Evolutionary conservation across 495 filamentous ascomycete species (phyloP).

Genomic region (Trichoderma orchidacearum): DNA sequence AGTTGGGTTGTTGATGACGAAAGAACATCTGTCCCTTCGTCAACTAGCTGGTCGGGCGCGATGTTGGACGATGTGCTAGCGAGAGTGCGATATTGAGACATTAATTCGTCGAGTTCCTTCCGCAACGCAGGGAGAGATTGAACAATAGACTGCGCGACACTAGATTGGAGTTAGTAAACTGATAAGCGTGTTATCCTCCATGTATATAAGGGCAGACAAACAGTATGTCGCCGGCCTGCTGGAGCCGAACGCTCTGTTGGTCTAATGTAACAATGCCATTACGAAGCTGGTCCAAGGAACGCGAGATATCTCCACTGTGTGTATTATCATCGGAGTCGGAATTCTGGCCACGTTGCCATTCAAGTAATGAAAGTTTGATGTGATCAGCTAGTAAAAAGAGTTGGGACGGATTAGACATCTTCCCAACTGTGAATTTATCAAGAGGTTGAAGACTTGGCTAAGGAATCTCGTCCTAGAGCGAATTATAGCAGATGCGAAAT

Average conservation of each 20-base stretch:
- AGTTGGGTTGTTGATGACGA: slow-evolving; percentile 18
- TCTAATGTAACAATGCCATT: slow-evolving; percentile 70
- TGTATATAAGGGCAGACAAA: slow-evolving; percentile 15
- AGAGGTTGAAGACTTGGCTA: too few relatives aligned
- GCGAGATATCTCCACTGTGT: slow-evolving; percentile 80
- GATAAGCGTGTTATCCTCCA: background rate
- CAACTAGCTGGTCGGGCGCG: slow-evolving; percentile 28
- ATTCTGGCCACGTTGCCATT: slow-evolving; percentile 79
- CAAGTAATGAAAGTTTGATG: slow-evolving; percentile 67
- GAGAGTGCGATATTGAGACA: slow-evolving; percentile 47
- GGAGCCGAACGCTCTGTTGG: slow-evolving; percentile 46
- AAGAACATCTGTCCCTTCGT: slow-evolving; percentile 17
- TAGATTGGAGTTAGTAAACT: slow-evolving; percentile 6
- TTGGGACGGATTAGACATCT: slow-evolving; percentile 45
- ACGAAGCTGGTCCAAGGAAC: slow-evolving; percentile 72
- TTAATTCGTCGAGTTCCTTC: slow-evolving; percentile 45
- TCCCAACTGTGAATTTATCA: background rate
- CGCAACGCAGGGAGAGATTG: slow-evolving; percentile 37
- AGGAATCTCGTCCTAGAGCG: too few relatives aligned
- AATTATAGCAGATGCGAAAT: too few relatives aligned
- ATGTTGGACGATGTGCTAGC: slow-evolving; percentile 30
- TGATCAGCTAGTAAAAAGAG: slow-evolving; percentile 66
- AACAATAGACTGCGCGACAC: slow-evolving; percentile 28
- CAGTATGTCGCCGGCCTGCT: slow-evolving; percentile 45
- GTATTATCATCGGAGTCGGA: slow-evolving; percentile 57